Evolutionary conservation across 805 yeast genomes (phyloP), one percentile per base, ranked within the genome.

Genomic region (Ogataea kodamae): DNA sequence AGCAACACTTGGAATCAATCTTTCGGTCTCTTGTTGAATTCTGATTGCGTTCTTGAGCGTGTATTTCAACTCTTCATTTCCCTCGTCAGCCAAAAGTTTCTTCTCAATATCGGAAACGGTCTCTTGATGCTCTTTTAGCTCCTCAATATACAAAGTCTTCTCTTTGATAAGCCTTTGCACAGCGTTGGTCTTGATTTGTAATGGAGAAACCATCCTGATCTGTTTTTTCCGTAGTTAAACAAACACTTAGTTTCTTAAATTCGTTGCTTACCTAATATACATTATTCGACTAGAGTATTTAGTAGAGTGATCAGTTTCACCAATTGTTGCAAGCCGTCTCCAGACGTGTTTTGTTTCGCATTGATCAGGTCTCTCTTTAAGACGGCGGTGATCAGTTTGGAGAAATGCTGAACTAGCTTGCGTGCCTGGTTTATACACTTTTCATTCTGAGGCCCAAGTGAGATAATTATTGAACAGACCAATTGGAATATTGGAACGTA

Each of bases 401-500:
- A 65, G 52, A 76, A 76, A 28, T 70, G 70, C 6, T 54, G 48
- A 49, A 84, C 50, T 26, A 87, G 54, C 4, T 58, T 64, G 32
- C 64, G 66, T 0, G 78, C 80, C 44, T 73, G 77, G 5, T 57
- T 50, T 7, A 78, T 64, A 10, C 82, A 77, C 1, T 72, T 67
- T 39, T 66, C 69, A 55, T 85, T 85, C 25, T 79, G 77, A 4
- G 89, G 79, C 0, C 96, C 95, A 66, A 84, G 72, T 2, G 94
- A 75, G 7, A 88, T 62, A 4, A 82, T 60, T 6, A 83, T 63
- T 1, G 94, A 77, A 7, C 77, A 58, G 3, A 86, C 64, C 28
- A 87, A 61, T 49, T 84, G 95, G 55, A 86, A 81, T 2, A 81
- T 65, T 0, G 95, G 92, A 20, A 80, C 69, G 24, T 84, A 64